Evolutionary conservation across 129 eudicot species (phyloP), one percentile per base, ranked within the genome.

Genomic region (Artemisia tridentata): DNA sequence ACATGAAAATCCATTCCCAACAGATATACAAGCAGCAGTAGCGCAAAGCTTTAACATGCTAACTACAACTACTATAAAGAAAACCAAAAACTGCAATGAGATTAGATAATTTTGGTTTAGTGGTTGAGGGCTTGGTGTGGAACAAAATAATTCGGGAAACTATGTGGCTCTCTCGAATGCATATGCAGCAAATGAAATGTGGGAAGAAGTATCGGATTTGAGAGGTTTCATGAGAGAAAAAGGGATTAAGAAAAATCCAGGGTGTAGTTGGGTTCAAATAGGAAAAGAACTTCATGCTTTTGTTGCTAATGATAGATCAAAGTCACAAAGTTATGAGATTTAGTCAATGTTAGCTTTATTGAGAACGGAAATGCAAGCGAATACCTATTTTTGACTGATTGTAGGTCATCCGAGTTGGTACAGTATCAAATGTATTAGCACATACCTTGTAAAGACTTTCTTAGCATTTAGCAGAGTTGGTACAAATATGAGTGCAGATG

Each of bases 231-330:
- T 87, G 87, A 84, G 69, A 78, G 78, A 78, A 56, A 82, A 72
- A 47, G 87, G 87, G 31, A 27, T 82, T 57, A 75, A 53, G 77
- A 84, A 84, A 69, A 77, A 61, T 55, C 89, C 95, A n/a, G 87
- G 89, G 65, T 87, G 95, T 75, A 87, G 86, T 82, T 87, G 87
- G 87, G 77, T 80, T 82, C 85, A 84, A 56, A 70, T 82, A 31
- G 86, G 95, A 4, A 68, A 23, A 60, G 87, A 82, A 58, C 48
- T 72, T 77, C 84, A 82, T 72, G 89, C 82, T 55, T 87, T 87
- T 84, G 85, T 82, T 75, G 78, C 95, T 48, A 77, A 75, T 56
- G 88, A 88, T 69, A 62, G 72, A 75, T 76, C 80, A 7, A 84
- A 80, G 51, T 64, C 81, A 55, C 80, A 67, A 68, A 84, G 43